Base-by-base conservation (phyloP, 768 basidiomycete species). In the Tulasnella sp. region DNA sequence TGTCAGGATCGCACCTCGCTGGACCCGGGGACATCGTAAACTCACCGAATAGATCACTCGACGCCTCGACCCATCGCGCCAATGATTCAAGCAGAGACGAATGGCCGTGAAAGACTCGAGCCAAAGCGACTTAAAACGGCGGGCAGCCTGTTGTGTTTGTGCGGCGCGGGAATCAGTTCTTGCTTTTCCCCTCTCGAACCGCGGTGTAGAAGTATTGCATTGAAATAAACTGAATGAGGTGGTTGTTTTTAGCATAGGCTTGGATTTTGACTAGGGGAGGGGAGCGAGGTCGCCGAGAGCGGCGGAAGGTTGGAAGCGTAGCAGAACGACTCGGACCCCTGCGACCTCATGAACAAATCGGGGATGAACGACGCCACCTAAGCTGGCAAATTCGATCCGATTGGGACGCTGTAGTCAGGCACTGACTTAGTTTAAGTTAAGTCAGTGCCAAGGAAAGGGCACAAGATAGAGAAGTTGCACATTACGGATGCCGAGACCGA, bases 311-410 rank as follows among this genome's bases (percentile, higher is more conserved):
- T 48, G 15, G 83, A 85, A 2, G 86, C 85, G 80, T 81, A 84
- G 78, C 85, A 85, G 35, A 82, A 83, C 72, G 79, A 80, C 85
- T n/a, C n/a, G n/a, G 35, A 85, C 85, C 26, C n/a, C n/a, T n/a
- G 86, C 86, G 79, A 86, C 83, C 82, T 86, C 86, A 37, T 84
- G 81, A 0, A 83, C 85, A 67, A 80, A 81, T 5, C 86, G 86
- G n/a, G 77, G 69, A 73, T 85, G 82, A 51, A 86, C 86, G 26
- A 86, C 83, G 75, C 35, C 35, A 5, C 35, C 35, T 35, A 35
- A 35, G 35, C 35, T 5, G 2, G 35, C 35, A 35, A 35, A 35
- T 35, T 2, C 35, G 35, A 2, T 35, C 5, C 35, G 5, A 35
- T 2, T 35, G 35, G 35, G 5, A 35, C 35, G 35, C 5, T 35